Evolutionary conservation across 1,139 yeast species (phyloP).

Genomic region (Candida buenavistaensis): DNA sequence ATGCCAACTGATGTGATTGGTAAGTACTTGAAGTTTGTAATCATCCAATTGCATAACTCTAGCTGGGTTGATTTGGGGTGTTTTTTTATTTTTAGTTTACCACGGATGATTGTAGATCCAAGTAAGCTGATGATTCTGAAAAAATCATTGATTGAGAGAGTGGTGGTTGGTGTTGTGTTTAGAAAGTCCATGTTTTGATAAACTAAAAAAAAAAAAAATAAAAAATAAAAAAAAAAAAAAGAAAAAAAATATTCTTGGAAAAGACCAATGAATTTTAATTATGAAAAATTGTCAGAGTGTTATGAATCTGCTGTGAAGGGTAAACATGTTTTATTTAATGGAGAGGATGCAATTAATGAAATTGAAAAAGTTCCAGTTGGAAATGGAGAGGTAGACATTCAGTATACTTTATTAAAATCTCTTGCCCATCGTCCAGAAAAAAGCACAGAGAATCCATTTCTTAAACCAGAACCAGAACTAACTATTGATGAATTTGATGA

Average conservation of each 20-base stretch:
- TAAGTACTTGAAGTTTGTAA: slow-evolving; percentile 24
- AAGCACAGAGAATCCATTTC: slow-evolving; percentile 66
- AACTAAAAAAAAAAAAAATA: too few relatives aligned
- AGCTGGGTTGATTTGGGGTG: slow-evolving; percentile 21
- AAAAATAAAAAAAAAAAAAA: too few relatives aligned
- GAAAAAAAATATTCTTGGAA: too few relatives aligned
- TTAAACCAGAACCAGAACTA: slow-evolving; percentile 74
- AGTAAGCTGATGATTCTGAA: slow-evolving; percentile 23
- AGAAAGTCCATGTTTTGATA: slow-evolving; percentile 4
- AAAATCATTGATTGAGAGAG: slow-evolving; percentile 15
- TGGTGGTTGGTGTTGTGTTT: slow-evolving; percentile 11
- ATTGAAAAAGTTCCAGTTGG: too few relatives aligned
- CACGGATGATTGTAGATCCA: too few relatives aligned
- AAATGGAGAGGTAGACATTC: too few relatives aligned
- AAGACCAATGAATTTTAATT: slow-evolving; percentile 27
- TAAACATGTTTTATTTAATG: slow-evolving; percentile 31
- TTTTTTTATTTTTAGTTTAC: slow-evolving; percentile 19
- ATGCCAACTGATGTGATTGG: slow-evolving; percentile 19
- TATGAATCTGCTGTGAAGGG: slow-evolving; percentile 29
- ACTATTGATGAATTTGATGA: slow-evolving; percentile 59
- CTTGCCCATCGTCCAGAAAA: slow-evolving; percentile 60
- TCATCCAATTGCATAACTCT: slow-evolving; percentile 28
- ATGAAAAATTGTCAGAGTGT: slow-evolving; percentile 20
- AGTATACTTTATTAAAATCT: slow-evolving; percentile 37
- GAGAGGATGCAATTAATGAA: slow-evolving; percentile 27